Evolutionary conservation across 805 yeast species (phyloP).

Genomic region (Saturnispora kantuleensis): DNA sequence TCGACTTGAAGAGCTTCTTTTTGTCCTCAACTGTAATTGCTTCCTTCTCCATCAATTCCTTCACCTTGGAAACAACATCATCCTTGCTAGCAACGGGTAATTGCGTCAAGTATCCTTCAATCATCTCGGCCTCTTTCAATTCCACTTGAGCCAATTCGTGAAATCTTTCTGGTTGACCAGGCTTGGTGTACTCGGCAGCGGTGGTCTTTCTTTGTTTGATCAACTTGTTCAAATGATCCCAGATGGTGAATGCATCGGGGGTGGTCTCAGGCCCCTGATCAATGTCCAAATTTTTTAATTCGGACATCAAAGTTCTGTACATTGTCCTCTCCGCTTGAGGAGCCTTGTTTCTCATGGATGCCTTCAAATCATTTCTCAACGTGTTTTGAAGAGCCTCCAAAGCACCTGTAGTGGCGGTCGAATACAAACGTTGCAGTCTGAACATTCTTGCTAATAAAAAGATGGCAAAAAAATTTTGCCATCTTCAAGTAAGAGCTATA

Average conservation of each 20-base stretch:
- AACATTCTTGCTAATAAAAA: background rate
- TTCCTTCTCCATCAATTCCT: constrained; percentile 19
- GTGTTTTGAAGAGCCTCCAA: constrained; percentile 21
- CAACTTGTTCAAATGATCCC: constrained; percentile 29
- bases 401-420: constrained; percentile 15
- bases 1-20: constrained; percentile 22
- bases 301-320: constrained; percentile 30
- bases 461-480: background rate
- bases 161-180: constrained; percentile 33
- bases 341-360: constrained; percentile 26
- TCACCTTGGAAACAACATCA: constrained; percentile 26
- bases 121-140: constrained; percentile 28
- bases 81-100: constrained; percentile 30
- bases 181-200: constrained; percentile 29
- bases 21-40: constrained; percentile 15
- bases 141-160: constrained; percentile 30
- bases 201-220: constrained; percentile 32
- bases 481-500: background rate
- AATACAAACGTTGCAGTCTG: constrained; percentile 17
- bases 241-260: constrained; percentile 25
- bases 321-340: constrained; percentile 31
- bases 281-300: constrained; percentile 31
- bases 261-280: constrained; percentile 19
- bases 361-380: constrained; percentile 27
- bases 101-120: constrained; percentile 25